Evolutionary conservation across 139 green algal genomes (phyloP).

Genomic region (Ulvella scutata): DNA sequence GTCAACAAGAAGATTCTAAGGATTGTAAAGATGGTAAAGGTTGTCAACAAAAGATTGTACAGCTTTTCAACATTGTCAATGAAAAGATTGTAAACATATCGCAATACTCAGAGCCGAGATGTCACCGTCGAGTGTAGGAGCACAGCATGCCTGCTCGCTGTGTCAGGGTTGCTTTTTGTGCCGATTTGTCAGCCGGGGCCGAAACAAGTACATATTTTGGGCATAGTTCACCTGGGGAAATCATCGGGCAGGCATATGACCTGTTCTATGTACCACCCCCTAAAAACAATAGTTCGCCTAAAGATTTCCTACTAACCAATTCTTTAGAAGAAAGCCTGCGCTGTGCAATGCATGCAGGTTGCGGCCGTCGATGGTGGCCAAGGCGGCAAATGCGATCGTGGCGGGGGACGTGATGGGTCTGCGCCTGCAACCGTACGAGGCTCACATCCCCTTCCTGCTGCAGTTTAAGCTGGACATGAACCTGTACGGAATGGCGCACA

Average conservation of each 20-base stretch:
- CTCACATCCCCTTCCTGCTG: conserved; percentile 85
- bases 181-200: no score
- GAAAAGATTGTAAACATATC: background rate
- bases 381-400: conserved; percentile 8
- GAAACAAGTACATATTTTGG: no score
- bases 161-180: no score
- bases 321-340: no score
- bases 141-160: no score
- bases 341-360: background rate
- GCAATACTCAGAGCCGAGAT: background rate
- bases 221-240: no score
- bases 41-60: background rate
- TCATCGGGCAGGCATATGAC: no score
- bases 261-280: no score
- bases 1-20: background rate
- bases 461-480: conserved; percentile 93
- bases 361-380: background rate
- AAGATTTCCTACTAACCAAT: no score
- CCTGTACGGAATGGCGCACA: conserved; percentile 68
- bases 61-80: background rate
- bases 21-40: background rate
- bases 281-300: no score
- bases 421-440: conserved; percentile 72
- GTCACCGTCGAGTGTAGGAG: no score
- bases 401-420: conserved; percentile 53